Percentiles rank a stretch among this genome's conserved stretches.
phyloP scores from a whole-genome alignment of 306 rosid species.

The Cicer judaicum region DNA sequence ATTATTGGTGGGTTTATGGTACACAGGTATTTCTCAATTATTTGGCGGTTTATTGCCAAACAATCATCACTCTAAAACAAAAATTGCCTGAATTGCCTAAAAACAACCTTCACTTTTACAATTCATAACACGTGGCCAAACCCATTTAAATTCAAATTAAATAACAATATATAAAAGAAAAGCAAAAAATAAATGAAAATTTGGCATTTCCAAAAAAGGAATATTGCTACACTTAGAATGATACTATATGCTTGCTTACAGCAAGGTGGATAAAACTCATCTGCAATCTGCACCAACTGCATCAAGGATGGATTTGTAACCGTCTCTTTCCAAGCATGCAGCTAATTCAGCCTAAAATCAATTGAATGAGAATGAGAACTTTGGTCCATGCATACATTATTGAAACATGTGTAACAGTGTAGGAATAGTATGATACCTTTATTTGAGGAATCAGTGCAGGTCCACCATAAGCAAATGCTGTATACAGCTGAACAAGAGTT shows the following conservation, averaged over 20 bases:
- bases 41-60: conserved; percentile 39
- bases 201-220: conserved; percentile 27
- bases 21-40: conserved; percentile 29
- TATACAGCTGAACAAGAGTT: conserved; percentile 90
- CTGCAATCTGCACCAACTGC: conserved; percentile 95
- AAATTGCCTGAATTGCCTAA: conserved; percentile 14
- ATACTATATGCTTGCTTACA: conserved; percentile 30
- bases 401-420: conserved; percentile 22
- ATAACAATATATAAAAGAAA: conserved; percentile 14
- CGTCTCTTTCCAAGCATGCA: conserved; percentile 89
- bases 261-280: conserved; percentile 39
- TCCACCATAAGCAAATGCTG: conserved; percentile 92
- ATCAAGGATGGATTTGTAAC: conserved; percentile 78
- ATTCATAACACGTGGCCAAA: conserved; percentile 40
- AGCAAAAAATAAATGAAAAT: conserved; percentile 36
- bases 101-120: conserved; percentile 34
- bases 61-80: conserved; percentile 32
- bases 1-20: conserved; percentile 11
- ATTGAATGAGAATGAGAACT: conserved; percentile 36
- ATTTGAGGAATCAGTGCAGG: conserved; percentile 96
- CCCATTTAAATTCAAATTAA: conserved; percentile 29
- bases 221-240: conserved; percentile 31
- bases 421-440: conserved; percentile 63
- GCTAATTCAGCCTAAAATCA: conserved; percentile 74
- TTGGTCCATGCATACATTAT: conserved; percentile 35